A percentile compares a stretch with the other conserved stretches of the same genome.
Conservation (phyloP, 2,329 filamentous ascomycete genomes). For the Ilyonectria robusta region DNA sequence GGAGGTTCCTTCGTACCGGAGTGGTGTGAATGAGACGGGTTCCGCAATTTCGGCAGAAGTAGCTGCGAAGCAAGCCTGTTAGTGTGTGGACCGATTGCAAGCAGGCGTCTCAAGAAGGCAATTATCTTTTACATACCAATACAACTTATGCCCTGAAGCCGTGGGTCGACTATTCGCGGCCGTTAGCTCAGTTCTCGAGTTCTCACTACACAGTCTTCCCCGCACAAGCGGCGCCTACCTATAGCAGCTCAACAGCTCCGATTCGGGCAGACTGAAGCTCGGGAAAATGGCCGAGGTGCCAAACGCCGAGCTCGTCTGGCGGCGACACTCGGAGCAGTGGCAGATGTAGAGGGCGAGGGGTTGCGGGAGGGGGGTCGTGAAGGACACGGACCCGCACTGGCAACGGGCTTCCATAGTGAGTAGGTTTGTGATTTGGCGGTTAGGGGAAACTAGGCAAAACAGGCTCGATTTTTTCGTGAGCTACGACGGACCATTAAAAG, state of each 20-base stretch:
- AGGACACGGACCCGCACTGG: constrained; percentile 75
- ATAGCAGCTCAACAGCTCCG: constrained; percentile 66
- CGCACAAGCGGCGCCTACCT: constrained; percentile 49
- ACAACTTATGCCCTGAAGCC: constrained; percentile 67
- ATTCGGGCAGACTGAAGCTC: constrained; percentile 69
- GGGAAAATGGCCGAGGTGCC: constrained; percentile 80
- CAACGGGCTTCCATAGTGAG: constrained; percentile 70
- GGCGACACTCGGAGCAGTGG: constrained; percentile 77
- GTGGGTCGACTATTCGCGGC: constrained; percentile 65
- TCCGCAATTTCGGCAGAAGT: constrained; percentile 78
- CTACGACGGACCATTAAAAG: neutral
- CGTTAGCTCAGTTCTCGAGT: constrained; percentile 16
- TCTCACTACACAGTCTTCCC: neutral
- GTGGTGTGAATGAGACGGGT: constrained; percentile 75
- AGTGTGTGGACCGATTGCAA: neutral
- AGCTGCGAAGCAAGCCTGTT: constrained; percentile 55
- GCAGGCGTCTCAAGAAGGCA: neutral
- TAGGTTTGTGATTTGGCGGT: neutral
- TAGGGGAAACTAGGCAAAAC: neutral
- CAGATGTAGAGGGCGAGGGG: constrained; percentile 79
- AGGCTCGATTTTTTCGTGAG: neutral
- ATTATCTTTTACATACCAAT: constrained; percentile 62
- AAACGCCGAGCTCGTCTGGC: constrained; percentile 77
- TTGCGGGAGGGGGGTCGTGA: constrained; percentile 71
- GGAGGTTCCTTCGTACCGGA: constrained; percentile 58